Evolutionary conservation across 1,284 basidiomycete species (phyloP), one percentile per base, ranked within the genome.

Genomic region (Salmacisia buchloeana): DNA sequence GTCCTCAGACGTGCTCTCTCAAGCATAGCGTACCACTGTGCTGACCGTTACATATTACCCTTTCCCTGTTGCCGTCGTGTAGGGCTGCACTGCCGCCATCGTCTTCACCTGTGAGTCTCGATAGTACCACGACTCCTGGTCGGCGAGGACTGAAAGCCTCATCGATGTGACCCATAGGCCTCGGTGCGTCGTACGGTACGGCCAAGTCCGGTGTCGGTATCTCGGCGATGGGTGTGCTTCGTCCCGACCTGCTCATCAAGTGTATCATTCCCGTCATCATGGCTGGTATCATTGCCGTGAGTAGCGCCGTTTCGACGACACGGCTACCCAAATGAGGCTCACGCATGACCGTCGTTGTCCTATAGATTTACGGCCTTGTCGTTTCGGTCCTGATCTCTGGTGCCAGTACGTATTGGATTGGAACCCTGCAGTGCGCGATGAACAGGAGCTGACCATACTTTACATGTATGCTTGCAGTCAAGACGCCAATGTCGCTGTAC

Each of bases 221-320:
- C 80, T 89, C 94, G 65, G 96, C 94, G 58, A 83, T 98, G 70
- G 94, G 94, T 71, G 88, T 89, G 64, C 93, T 97, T 82, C 88
- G 93, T 78, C 94, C 94, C 64, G 94, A 99, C 75, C 85, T 97
- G 69, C 90, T 99, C 80, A 98, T 98, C 94, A 98, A 92, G 90
- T 92, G 90, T 38, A 85, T 94, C 68, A 92, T 97, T 77, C 93
- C 93, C 29, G 94, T 97, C 81, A 89, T 98, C 82, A 97, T 98
- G 94, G 92, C 94, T 84, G 94, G 94, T 92, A 97, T 98, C 84
- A 94, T 88, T 72, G 87, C 87, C 60, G 86, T 82, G 70, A 72
- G 78, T 64, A 52, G 29, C 34, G 29, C 13, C 27, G 23, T 36
- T 41, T 7, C n/a, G n/a, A 52, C 43, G 57, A 36, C 4, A 23